A percentile compares a stretch with the other conserved stretches of the same genome.
These are phyloP conservation scores for Tricholoma bakamatsutake DNA, from an alignment of 768 basidiomycete species.

Conservation along the genomic window DNA sequence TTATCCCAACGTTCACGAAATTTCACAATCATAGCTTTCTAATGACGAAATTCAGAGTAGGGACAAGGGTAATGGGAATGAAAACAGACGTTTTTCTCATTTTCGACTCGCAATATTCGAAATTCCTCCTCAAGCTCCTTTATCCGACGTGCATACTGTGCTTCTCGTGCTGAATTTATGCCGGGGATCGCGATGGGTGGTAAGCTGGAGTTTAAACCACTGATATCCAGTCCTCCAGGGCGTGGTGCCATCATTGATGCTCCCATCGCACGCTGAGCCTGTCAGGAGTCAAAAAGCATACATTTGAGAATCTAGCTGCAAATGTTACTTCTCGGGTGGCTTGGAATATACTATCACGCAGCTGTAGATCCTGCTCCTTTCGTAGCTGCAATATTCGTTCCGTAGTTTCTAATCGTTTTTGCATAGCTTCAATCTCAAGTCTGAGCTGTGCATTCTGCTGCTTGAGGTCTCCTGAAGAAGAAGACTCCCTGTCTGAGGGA, in stretches of 20 bases:
- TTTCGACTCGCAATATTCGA: conserved; percentile 55
- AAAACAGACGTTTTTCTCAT: conserved; percentile 70
- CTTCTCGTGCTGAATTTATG: conserved; percentile 46
- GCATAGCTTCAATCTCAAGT: conserved; percentile 50
- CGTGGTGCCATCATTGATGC: conserved; percentile 56
- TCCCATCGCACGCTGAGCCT: conserved; percentile 81
- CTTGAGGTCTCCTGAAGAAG: conserved; percentile 43
- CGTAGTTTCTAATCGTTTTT: conserved; percentile 51
- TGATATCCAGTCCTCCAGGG: conserved; percentile 44
- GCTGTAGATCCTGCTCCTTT: conserved; percentile 71
- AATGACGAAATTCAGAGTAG: conserved; percentile 11
- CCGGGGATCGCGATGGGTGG: conserved; percentile 45
- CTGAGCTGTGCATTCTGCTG: conserved; percentile 66
- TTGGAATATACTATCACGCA: conserved; percentile 76
- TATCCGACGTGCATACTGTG: conserved; percentile 53
- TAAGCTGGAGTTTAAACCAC: conserved; percentile 52
- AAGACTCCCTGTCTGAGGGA: conserved; percentile 52
- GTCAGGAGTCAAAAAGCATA: not conserved
- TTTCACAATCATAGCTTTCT: conserved; percentile 80
- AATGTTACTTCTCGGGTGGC: conserved; percentile 53
- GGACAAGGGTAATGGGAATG: conserved; percentile 7
- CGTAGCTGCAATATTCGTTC: conserved; percentile 63
- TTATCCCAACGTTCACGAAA: conserved; percentile 89
- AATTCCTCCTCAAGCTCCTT: conserved; percentile 83
- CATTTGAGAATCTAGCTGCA: conserved; percentile 1